Evolutionary conservation across 2,329 filamentous ascomycete species (phyloP), one percentile per base, ranked within the genome.

Genomic region (Colletotrichum sp.): DNA sequence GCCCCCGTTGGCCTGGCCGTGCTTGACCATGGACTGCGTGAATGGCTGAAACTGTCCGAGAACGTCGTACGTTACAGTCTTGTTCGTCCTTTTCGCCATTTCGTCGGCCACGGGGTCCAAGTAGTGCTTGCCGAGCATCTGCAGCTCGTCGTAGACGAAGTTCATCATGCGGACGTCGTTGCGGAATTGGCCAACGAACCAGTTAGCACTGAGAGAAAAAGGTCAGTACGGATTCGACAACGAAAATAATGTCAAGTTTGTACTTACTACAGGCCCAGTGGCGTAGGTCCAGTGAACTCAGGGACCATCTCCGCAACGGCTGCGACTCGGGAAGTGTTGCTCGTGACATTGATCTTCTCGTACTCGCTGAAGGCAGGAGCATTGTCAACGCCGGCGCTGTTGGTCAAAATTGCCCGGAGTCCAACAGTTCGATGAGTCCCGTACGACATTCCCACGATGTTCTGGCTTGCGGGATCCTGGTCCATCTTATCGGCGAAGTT

Each of bases 221-320:
- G 19, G 22, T 57, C n/a, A n/a, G n/a, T n/a, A n/a, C n/a, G n/a
- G n/a, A n/a, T n/a, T n/a, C 29, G 13, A 8, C 66, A 49, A 19
- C 22, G 22, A 9, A 32, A 11, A 15, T 36, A 13, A 8, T 11
- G 11, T 4, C 16, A 11, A 11, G 27, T 2, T n/a, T 11, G 9
- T 19, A 75, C 69, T 27, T 68, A 75, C 69, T 67, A 82, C 7
- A 81, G 80, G 9, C 82, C 82, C 0, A 83, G 79, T 16, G 82
- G 81, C 2, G 82, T 83, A 52, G 82, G 81, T 1, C 82, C 82
- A 25, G 82, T 83, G 63, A 83, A 83, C 32, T 82, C 78, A 2
- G 81, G 81, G 1, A 83, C 82, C 5, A 83, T 79, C 19, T 83
- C 80, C 2, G 79, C 76, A 6, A 81, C 78, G 7, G 80, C 67